These are phyloP conservation scores for Xylariaceae sp. DNA, from an alignment of 2,329 filamentous ascomycete species.

Conservation along the genomic window DNA sequence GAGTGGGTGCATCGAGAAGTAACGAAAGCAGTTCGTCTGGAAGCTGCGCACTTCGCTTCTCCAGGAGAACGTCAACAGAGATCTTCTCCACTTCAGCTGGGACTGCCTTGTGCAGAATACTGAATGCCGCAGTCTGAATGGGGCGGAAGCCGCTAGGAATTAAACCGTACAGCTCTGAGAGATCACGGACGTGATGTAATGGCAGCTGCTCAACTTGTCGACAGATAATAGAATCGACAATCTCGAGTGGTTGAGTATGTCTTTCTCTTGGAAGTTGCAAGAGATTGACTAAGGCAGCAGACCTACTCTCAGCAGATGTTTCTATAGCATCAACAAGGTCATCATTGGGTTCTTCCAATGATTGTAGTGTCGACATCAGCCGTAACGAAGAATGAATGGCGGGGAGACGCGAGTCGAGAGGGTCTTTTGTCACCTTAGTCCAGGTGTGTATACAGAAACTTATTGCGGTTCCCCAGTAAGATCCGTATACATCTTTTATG, in stretches of 20 bases:
- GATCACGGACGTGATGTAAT: constrained; percentile 56
- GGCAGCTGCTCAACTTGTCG: constrained; percentile 65
- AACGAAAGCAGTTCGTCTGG: constrained; percentile 83
- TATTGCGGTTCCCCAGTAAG: constrained; percentile 72
- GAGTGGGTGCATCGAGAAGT: constrained; percentile 70
- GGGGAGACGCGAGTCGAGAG: constrained; percentile 50
- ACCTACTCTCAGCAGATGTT: constrained; percentile 53
- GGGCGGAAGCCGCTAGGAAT: constrained; percentile 70
- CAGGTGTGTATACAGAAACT: constrained; percentile 57
- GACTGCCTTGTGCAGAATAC: constrained; percentile 74
- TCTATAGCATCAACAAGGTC: constrained; percentile 74
- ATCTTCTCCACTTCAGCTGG: constrained; percentile 75
- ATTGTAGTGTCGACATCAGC: constrained; percentile 61
- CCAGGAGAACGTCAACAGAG: constrained; percentile 70
- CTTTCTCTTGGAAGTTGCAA: constrained; percentile 50
- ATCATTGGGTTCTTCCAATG: constrained; percentile 72
- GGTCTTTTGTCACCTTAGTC: constrained; percentile 42
- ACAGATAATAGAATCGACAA: constrained; percentile 71
- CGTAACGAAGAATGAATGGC: constrained; percentile 70
- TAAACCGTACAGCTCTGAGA: constrained; percentile 68
- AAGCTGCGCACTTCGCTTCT: constrained; percentile 67
- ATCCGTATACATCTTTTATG: constrained; percentile 79
- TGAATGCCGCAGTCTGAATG: constrained; percentile 77
- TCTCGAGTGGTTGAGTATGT: constrained; percentile 62
- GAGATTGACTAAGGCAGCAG: constrained; percentile 56